Evolutionary conservation across 2,329 filamentous ascomycete genomes (phyloP).

Genomic region (Akanthomyces uredinophilus): DNA sequence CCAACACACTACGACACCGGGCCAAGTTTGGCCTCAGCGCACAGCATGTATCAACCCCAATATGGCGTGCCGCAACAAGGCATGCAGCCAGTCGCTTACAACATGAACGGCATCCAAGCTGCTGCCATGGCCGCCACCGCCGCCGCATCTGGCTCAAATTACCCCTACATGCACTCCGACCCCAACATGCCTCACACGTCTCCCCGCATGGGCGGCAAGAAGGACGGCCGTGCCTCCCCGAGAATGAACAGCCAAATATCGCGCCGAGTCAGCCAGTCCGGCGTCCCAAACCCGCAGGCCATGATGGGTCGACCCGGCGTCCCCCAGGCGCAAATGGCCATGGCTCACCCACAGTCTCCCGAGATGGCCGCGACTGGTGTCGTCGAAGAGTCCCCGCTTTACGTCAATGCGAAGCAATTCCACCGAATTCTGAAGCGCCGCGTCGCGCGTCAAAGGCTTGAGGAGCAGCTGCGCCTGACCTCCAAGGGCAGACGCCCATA

Average conservation of each 20-base stretch:
- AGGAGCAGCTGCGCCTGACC: conserved; percentile 86
- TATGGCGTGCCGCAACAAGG: conserved; percentile 68
- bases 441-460: conserved; percentile 86
- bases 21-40: conserved; percentile 23
- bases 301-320: conserved; percentile 67
- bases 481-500: conserved; percentile 97
- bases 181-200: conserved; percentile 65
- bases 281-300: conserved; percentile 66
- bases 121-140: conserved; percentile 90
- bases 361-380: conserved; percentile 65
- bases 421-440: conserved; percentile 93
- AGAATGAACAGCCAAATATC: conserved; percentile 63
- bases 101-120: conserved; percentile 76
- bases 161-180: conserved; percentile 69
- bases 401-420: conserved; percentile 98
- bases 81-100: conserved; percentile 65
- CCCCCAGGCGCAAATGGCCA: conserved; percentile 56
- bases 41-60: conserved; percentile 66
- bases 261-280: conserved; percentile 71
- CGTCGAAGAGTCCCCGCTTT: conserved; percentile 87
- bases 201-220: conserved; percentile 69
- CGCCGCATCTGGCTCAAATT: conserved; percentile 77
- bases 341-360: conserved; percentile 68
- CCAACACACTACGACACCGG: conserved; percentile 22
- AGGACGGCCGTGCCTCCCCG: conserved; percentile 70